Evolutionary conservation across 495 filamentous ascomycete species (phyloP).

Genomic region (Ascobolus immersus): DNA sequence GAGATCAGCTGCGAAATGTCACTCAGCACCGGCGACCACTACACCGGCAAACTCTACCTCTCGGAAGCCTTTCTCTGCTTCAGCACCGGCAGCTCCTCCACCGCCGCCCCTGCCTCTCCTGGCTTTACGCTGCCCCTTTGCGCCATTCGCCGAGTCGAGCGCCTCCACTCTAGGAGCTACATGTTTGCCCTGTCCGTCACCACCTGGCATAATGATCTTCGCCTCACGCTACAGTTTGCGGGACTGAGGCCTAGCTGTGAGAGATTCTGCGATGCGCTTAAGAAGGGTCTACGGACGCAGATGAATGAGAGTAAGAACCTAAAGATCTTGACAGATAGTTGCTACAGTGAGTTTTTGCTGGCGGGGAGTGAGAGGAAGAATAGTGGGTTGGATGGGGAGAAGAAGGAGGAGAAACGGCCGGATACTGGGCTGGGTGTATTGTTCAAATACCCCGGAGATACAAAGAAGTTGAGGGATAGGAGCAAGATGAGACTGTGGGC

Average conservation of each 20-base stretch:
- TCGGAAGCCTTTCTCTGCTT: conserved; percentile 90
- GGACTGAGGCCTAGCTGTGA: conserved; percentile 76
- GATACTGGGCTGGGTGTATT: conserved; percentile 81
- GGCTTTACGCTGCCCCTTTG: conserved; percentile 91
- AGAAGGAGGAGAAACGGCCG: conserved; percentile 37
- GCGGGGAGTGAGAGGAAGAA: conserved; percentile 19
- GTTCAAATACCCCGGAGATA: conserved; percentile 87
- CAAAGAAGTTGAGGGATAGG: conserved; percentile 76
- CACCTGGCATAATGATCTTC: conserved; percentile 75
- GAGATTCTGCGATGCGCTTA: conserved; percentile 83
- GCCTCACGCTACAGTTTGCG: conserved; percentile 68
- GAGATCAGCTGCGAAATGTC: conserved; percentile 92
- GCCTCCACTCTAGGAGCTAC: conserved; percentile 67
- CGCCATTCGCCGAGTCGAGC: conserved; percentile 70
- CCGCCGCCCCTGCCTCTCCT: conserved; percentile 43
- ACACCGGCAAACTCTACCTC: conserved; percentile 77
- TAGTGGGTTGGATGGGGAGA: conserved; percentile 22
- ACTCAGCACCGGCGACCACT: conserved; percentile 56
- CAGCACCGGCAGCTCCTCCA: conserved; percentile 70
- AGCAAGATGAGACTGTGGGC: conserved; percentile 96
- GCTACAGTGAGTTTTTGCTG: conserved; percentile 84
- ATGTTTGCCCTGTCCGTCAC: conserved; percentile 85
- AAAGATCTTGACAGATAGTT: conserved; percentile 47
- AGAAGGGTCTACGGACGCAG: conserved; percentile 58
- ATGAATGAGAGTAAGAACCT: conserved; percentile 69